Evolutionary conservation across 108 stramenopile species (phyloP).

Genomic region (Discostella pseudostelligera): DNA sequence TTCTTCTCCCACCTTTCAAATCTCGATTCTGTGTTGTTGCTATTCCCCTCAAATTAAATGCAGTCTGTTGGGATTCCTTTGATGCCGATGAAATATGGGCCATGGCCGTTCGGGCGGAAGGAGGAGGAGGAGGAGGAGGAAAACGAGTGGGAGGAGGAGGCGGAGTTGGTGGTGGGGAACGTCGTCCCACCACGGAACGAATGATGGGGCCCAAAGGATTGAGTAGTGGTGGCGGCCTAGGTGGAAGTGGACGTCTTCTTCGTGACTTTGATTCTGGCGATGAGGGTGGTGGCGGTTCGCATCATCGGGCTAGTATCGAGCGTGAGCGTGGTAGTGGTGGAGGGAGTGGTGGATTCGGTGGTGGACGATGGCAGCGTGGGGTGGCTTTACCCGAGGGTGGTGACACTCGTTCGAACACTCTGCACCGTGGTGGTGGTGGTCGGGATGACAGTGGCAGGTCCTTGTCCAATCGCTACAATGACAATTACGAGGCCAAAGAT

Average conservation of each 20-base stretch:
- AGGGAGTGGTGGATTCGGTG: constrained; percentile 17
- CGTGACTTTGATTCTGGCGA: constrained; percentile 11
- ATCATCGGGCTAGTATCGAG: constrained; percentile 4
- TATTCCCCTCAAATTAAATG: neutral
- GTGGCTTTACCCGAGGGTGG: constrained; percentile 67
- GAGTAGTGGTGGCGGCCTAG: neutral
- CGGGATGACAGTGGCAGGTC: constrained; percentile 2
- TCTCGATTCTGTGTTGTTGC: too few relatives aligned
- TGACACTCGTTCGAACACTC: constrained; percentile 26
- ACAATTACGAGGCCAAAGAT: constrained; percentile 55
- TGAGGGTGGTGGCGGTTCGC: neutral
- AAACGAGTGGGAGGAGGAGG: constrained; percentile 30
- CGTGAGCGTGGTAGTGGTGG: neutral
- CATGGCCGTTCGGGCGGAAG: neutral
- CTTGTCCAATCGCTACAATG: constrained; percentile 1
- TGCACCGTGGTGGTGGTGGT: constrained; percentile 9
- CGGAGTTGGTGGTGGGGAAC: too few relatives aligned
- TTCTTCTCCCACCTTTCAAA: constrained; percentile 8
- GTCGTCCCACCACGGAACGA: neutral
- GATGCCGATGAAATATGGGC: constrained; percentile 84
- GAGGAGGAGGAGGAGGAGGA: neutral
- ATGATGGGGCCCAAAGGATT: neutral
- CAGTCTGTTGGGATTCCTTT: constrained; percentile 85
- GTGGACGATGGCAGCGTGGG: constrained; percentile 77
- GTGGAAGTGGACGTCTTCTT: neutral